phyloP scores from a whole-genome alignment of 2,329 filamentous ascomycete genomes.

The Scedosporium minutisporum region DNA sequence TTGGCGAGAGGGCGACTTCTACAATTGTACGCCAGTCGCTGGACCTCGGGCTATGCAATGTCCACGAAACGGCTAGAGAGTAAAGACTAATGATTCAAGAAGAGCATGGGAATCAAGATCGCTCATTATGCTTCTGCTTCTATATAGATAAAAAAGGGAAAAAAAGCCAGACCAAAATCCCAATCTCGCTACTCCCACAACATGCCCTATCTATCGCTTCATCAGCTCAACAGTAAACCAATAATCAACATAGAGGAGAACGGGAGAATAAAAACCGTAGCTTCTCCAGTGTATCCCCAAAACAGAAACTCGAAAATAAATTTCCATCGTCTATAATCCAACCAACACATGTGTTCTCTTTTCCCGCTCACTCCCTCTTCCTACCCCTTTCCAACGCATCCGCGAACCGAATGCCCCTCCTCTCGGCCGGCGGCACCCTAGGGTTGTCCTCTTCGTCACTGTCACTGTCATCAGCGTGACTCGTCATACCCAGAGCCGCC shows the following conservation, averaged over 20 bases:
- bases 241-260: neutral
- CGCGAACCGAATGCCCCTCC: constrained; percentile 53
- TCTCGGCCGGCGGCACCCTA: constrained; percentile 36
- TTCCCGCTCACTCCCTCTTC: neutral
- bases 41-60: too few relatives aligned
- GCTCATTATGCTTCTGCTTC: constrained; percentile 23
- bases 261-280: neutral
- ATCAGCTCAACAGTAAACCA: neutral
- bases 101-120: neutral
- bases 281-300: neutral
- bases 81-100: neutral
- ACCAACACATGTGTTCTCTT: neutral
- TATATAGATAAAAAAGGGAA: constrained; percentile 14
- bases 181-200: constrained; percentile 38
- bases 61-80: too few relatives aligned
- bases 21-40: too few relatives aligned
- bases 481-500: constrained; percentile 58
- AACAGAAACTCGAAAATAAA: neutral
- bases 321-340: neutral
- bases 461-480: constrained; percentile 22
- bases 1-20: too few relatives aligned
- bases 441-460: constrained; percentile 45
- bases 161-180: constrained; percentile 9
- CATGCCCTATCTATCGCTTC: neutral
- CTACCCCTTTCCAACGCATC: constrained; percentile 24